A percentile compares a stretch with the other conserved stretches of the same genome.
Evolutionary conservation across 2,329 filamentous ascomycete species (phyloP).

Genomic region (Eurotiales sp.): DNA sequence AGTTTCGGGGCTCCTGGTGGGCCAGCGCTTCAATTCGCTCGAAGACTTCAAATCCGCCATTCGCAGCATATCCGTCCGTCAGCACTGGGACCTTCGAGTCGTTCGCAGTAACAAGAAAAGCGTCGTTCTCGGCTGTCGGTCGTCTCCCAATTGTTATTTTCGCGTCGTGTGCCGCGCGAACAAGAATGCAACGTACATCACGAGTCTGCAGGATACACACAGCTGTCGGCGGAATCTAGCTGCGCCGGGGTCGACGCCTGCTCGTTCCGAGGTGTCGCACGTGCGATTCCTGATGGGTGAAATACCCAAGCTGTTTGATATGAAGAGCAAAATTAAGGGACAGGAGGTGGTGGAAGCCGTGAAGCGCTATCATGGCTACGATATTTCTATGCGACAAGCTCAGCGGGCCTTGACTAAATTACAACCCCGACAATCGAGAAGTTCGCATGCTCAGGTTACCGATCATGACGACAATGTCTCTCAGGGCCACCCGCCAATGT

Average conservation of each 20-base stretch:
- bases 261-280: conserved; percentile 39
- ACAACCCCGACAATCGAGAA: conserved; percentile 27
- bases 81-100: conserved; percentile 40
- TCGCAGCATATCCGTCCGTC: conserved; percentile 38
- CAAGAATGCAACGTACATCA: conserved; percentile 39
- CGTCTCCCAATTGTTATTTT: conserved; percentile 36
- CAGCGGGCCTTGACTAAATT: conserved; percentile 35
- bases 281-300: conserved; percentile 36
- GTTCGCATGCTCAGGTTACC: conserved; percentile 1
- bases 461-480: conserved; percentile 6
- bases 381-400: conserved; percentile 38
- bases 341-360: conserved; percentile 39
- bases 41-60: conserved; percentile 38
- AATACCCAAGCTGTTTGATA: conserved; percentile 39
- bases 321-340: conserved; percentile 33
- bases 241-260: conserved; percentile 29
- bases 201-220: conserved; percentile 37
- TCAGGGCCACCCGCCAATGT: not conserved
- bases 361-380: conserved; percentile 39
- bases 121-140: conserved; percentile 39
- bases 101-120: conserved; percentile 40
- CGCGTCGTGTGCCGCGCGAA: conserved; percentile 39
- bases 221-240: conserved; percentile 31
- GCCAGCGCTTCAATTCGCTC: conserved; percentile 36
- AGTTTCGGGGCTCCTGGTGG: conserved; percentile 37